Percentiles rank a stretch among this genome's conserved stretches.
phyloP scores from a whole-genome alignment of 2,329 filamentous ascomycete species.

The Penicillium sp. region DNA sequence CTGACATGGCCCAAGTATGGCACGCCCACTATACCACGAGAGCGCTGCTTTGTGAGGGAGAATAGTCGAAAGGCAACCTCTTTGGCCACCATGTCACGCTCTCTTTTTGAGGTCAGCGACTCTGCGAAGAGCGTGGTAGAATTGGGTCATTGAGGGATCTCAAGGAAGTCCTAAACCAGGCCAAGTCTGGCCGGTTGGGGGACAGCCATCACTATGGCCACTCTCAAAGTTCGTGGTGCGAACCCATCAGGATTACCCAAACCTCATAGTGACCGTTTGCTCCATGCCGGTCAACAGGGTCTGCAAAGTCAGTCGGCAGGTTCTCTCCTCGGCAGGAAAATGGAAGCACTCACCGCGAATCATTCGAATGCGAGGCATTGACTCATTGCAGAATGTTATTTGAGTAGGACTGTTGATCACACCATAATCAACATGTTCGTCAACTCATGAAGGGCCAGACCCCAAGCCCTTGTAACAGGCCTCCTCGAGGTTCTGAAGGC shows the following conservation, averaged over 20 bases:
- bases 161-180: neutral
- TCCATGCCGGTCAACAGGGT: neutral
- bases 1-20: too few relatives aligned
- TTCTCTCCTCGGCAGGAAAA: neutral
- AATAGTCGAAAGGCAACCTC: too few relatives aligned
- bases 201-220: too few relatives aligned
- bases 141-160: too few relatives aligned
- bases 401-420: neutral
- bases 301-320: neutral
- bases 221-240: too few relatives aligned
- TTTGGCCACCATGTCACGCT: too few relatives aligned
- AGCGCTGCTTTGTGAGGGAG: too few relatives aligned
- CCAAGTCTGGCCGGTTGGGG: too few relatives aligned
- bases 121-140: too few relatives aligned
- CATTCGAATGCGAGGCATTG: neutral
- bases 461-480: constrained; percentile 53
- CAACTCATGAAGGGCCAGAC: neutral
- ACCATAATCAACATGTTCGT: neutral
- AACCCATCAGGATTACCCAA: too few relatives aligned
- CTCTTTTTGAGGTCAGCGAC: too few relatives aligned
- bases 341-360: neutral
- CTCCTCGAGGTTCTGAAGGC: constrained; percentile 64
- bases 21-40: too few relatives aligned
- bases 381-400: neutral
- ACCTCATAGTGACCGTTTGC: neutral